phyloP scores from a whole-genome alignment of 176 grass and related monocot genomes.

The Paspalum notatum region DNA sequence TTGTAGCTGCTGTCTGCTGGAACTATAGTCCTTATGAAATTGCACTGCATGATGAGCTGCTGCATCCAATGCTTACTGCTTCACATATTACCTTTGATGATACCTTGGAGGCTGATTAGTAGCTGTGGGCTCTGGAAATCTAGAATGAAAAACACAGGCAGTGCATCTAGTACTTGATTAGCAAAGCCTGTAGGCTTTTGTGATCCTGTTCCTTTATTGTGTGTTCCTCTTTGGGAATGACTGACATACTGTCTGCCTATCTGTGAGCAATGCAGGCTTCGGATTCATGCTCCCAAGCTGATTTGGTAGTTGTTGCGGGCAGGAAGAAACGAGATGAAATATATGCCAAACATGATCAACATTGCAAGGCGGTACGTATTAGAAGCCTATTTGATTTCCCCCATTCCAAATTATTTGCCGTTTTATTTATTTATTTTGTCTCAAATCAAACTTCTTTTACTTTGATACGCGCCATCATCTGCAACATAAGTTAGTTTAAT shows the following conservation, averaged over 20 bases:
- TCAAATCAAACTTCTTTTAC: no score
- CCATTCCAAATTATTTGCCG: no score
- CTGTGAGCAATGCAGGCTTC: slow-evolving; percentile 47
- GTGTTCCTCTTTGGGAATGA: not conserved
- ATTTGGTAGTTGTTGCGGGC: slow-evolving; percentile 21
- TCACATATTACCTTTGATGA: not conserved
- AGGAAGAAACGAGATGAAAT: slow-evolving; percentile 48
- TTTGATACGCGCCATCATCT: no score
- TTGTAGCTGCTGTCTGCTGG: slow-evolving; percentile 17
- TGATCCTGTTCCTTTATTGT: not conserved
- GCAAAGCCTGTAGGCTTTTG: not conserved
- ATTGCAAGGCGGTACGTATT: slow-evolving; percentile 53
- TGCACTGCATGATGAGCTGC: not conserved
- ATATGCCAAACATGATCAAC: slow-evolving; percentile 43
- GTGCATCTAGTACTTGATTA: not conserved
- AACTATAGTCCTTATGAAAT: slow-evolving; percentile 14
- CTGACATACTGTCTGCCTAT: slow-evolving; percentile 17
- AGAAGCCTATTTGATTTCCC: not conserved
- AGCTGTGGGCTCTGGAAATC: not conserved
- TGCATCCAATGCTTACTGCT: not conserved
- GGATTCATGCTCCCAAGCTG: slow-evolving; percentile 45
- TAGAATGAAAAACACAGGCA: slow-evolving; percentile 18
- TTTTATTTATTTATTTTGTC: no score
- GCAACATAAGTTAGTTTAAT: no score
- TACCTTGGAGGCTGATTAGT: not conserved